These are phyloP conservation scores for Umbilicus rupestris DNA, from an alignment of 164 flowering plant species.

Conservation along the genomic window DNA sequence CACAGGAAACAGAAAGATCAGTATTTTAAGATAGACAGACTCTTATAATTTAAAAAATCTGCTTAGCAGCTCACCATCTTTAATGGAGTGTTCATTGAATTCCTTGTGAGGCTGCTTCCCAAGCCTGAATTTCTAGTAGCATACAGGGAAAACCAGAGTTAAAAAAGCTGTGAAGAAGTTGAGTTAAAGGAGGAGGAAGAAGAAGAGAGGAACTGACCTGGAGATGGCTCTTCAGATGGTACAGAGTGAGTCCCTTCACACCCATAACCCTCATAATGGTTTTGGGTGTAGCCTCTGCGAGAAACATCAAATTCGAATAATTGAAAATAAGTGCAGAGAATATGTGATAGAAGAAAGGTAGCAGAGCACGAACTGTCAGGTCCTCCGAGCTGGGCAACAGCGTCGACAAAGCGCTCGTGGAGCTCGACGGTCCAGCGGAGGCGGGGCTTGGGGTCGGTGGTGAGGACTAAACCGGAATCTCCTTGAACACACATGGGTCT, in stretches of 20 bases:
- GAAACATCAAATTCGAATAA: not conserved
- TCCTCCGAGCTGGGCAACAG: slow-evolving; percentile 97
- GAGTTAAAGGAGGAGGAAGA: slow-evolving; percentile 3
- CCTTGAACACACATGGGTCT: slow-evolving; percentile 82
- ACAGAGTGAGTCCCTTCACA: slow-evolving; percentile 95
- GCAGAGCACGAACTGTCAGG: slow-evolving; percentile 60
- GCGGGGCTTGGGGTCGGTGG: slow-evolving; percentile 98
- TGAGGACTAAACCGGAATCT: slow-evolving; percentile 95
- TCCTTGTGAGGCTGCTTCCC: slow-evolving; percentile 99
- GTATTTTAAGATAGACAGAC: not conserved
- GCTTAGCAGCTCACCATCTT: slow-evolving; percentile 62
- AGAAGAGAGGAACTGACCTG: slow-evolving; percentile 40
- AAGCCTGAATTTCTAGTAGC: slow-evolving; percentile 82
- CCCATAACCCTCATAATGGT: slow-evolving; percentile 99
- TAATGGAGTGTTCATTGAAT: slow-evolving; percentile 78
- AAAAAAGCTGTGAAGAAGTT: slow-evolving; percentile 1
- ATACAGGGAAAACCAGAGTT: slow-evolving; percentile 8
- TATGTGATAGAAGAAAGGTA: not conserved
- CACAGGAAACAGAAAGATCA: not conserved
- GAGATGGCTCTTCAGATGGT: slow-evolving; percentile 99
- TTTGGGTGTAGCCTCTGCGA: slow-evolving; percentile 91
- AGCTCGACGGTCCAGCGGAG: slow-evolving; percentile 98
- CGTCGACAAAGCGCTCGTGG: slow-evolving; percentile 95
- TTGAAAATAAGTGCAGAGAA: not conserved
- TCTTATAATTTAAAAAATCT: too few species aligned